Conservation (phyloP, 2,329 filamentous ascomycete genomes). For the Colletotrichum siamense region DNA sequence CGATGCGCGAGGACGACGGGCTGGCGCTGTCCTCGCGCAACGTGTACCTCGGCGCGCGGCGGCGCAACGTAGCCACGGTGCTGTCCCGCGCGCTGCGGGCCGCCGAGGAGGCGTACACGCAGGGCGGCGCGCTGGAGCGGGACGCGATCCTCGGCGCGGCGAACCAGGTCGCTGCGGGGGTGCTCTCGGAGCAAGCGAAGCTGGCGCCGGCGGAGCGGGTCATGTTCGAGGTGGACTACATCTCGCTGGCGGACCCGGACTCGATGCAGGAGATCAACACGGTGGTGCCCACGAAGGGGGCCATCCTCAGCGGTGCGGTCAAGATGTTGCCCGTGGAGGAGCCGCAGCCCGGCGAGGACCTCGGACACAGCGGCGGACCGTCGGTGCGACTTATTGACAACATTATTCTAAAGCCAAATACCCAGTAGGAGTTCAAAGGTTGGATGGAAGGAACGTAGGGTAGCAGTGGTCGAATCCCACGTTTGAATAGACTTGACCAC, state of each 20-base stretch:
- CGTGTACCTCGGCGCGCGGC: constrained; percentile 82
- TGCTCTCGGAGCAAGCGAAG: constrained; percentile 65
- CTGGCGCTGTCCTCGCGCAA: constrained; percentile 93
- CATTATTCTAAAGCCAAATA: constrained; percentile 67
- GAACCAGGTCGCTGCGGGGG: constrained; percentile 59
- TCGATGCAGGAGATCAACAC: constrained; percentile 78
- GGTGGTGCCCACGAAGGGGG: constrained; percentile 74
- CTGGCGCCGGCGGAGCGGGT: constrained; percentile 67
- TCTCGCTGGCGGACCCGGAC: constrained; percentile 87
- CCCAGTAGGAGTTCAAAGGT: not conserved
- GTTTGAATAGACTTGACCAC: not conserved
- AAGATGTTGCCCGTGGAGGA: constrained; percentile 86
- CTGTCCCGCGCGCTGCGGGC: constrained; percentile 72
- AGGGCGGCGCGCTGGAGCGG: constrained; percentile 53
- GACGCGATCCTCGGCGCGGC: constrained; percentile 77
- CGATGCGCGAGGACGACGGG: constrained; percentile 79
- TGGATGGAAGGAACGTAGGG: too few relatives aligned
- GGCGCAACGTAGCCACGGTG: constrained; percentile 75
- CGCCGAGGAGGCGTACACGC: constrained; percentile 70
- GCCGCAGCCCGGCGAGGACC: constrained; percentile 71
- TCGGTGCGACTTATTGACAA: constrained; percentile 93
- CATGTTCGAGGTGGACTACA: constrained; percentile 85
- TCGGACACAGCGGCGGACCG: constrained; percentile 75
- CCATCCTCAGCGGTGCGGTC: constrained; percentile 87
- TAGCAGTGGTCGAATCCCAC: too few relatives aligned